A percentile compares a stretch with the other conserved stretches of the same genome.
These are phyloP conservation scores for Trichoderma afroharzianum DNA, from an alignment of 2,329 filamentous ascomycete genomes.

Conservation along the genomic window DNA sequence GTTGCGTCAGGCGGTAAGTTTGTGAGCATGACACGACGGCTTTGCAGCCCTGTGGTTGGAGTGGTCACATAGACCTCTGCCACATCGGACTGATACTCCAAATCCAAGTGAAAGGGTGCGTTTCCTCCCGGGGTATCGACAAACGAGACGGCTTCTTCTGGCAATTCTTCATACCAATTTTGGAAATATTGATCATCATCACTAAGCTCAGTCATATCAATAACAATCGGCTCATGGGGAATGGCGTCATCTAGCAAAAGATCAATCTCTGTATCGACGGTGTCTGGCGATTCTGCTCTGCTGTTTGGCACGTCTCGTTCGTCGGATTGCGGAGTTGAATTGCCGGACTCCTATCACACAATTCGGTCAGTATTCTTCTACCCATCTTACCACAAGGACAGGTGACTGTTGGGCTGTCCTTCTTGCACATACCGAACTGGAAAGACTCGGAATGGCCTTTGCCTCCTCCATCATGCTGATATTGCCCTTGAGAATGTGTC, in stretches of 20 bases:
- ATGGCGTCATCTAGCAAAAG: neutral
- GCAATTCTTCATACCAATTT: neutral
- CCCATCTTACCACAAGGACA: no score
- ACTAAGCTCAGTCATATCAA: neutral
- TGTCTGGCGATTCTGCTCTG: neutral
- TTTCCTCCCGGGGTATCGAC: neutral
- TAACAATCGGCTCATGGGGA: neutral
- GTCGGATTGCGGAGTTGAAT: neutral
- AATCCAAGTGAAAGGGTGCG: neutral
- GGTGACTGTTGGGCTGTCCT: neutral
- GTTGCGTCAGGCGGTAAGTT: conserved; percentile 26
- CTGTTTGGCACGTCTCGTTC: neutral
- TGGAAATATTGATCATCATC: neutral
- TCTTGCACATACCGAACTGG: neutral
- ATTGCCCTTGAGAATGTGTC: neutral
- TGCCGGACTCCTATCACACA: neutral
- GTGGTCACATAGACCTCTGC: neutral
- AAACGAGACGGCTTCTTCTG: neutral
- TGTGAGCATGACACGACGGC: conserved; percentile 25
- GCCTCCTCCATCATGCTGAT: neutral
- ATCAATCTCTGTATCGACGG: neutral
- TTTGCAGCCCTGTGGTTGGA: neutral
- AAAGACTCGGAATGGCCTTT: neutral
- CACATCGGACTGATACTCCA: neutral
- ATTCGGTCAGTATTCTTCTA: neutral